These are phyloP conservation scores for Xenoacremonium recifei DNA, from an alignment of 2,329 filamentous ascomycete genomes.

Conservation along the genomic window DNA sequence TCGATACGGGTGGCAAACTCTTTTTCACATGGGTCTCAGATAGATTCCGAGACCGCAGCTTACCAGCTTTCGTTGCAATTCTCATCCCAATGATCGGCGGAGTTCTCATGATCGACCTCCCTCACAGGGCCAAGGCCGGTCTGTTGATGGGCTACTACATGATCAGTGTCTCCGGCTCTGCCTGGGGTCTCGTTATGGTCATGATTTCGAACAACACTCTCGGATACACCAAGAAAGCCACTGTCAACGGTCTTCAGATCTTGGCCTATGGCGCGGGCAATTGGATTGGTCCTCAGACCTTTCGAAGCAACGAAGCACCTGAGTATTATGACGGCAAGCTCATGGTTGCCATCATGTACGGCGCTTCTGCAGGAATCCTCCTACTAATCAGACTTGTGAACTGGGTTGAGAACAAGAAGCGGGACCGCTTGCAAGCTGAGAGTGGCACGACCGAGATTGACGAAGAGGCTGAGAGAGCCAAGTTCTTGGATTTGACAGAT, in stretches of 20 bases:
- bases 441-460: no score
- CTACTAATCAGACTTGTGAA: constrained; percentile 18
- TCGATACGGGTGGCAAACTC: constrained; percentile 53
- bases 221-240: constrained; percentile 29
- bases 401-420: constrained; percentile 20
- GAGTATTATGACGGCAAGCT: constrained; percentile 24
- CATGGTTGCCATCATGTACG: constrained; percentile 24
- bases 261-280: constrained; percentile 18
- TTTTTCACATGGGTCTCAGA: constrained; percentile 26
- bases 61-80: constrained; percentile 25
- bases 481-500: constrained; percentile 24
- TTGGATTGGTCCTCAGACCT: constrained; percentile 25
- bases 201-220: constrained; percentile 27
- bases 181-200: constrained; percentile 26
- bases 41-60: constrained; percentile 20
- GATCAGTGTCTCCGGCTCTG: constrained; percentile 21
- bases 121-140: constrained; percentile 17
- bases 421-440: constrained; percentile 23
- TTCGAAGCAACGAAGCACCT: constrained; percentile 18
- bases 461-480: constrained; percentile 6
- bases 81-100: constrained; percentile 25
- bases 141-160: constrained; percentile 23
- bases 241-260: constrained; percentile 22
- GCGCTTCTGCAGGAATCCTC: constrained; percentile 12
- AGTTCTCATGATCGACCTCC: constrained; percentile 26